Conservation (phyloP, 2,329 filamentous ascomycete species). For the Penicillium frequentans region DNA sequence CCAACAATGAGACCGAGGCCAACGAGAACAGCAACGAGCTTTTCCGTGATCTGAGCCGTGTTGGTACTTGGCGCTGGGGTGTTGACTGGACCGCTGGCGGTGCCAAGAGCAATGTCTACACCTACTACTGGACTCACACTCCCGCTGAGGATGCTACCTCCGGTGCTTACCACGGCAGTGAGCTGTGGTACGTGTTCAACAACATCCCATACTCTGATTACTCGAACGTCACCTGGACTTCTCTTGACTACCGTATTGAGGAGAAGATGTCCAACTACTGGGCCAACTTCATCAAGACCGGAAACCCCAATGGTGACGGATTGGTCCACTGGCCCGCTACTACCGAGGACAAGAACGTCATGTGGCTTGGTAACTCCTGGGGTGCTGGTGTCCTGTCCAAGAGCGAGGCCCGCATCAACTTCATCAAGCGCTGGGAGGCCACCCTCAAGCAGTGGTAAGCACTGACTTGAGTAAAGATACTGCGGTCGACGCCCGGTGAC, state of each 20-base stretch:
- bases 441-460: slow-evolving; percentile 1
- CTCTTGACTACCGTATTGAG: slow-evolving; percentile 28
- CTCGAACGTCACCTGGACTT: slow-evolving; percentile 21
- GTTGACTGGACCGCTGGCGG: slow-evolving; percentile 23
- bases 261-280: slow-evolving; percentile 29
- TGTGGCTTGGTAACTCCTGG: background rate
- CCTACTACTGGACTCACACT: slow-evolving; percentile 31
- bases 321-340: background rate
- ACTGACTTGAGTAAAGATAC: background rate
- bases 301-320: slow-evolving; percentile 7
- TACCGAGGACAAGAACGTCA: background rate
- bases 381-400: background rate
- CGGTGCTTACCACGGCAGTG: slow-evolving; percentile 31
- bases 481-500: background rate
- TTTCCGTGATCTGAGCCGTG: slow-evolving; percentile 23
- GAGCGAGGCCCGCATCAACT: background rate
- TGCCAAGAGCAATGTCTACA: slow-evolving; percentile 26
- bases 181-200: slow-evolving; percentile 35
- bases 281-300: slow-evolving; percentile 2
- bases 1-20: slow-evolving; percentile 19
- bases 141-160: slow-evolving; percentile 21
- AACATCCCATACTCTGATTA: slow-evolving; percentile 29
- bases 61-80: slow-evolving; percentile 28
- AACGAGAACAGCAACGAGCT: slow-evolving; percentile 22
- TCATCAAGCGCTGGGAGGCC: background rate